Evolutionary conservation across 2,329 filamentous ascomycete genomes (phyloP).

Genomic region (Pseudocercospora crystallina): DNA sequence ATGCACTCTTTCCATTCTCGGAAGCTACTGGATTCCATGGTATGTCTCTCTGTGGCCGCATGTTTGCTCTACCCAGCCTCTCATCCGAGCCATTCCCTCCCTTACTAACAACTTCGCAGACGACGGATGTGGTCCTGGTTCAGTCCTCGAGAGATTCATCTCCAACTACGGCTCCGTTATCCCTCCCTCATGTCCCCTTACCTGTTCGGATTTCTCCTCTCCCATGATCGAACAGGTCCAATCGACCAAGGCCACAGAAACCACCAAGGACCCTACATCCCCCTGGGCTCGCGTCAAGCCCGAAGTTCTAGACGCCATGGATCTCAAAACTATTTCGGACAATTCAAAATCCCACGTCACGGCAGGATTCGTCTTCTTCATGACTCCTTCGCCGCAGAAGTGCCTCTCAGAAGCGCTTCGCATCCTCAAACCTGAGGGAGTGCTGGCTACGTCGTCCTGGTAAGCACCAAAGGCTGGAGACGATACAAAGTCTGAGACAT

Average conservation of each 20-base stretch:
- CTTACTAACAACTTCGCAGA: conserved; percentile 19
- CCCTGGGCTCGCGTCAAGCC: conserved; percentile 29
- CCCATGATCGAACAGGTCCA: conserved; percentile 32
- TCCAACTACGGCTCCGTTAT: conserved; percentile 23
- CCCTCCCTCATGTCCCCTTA: conserved; percentile 20
- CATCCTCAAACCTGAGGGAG: conserved; percentile 28
- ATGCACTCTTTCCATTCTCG: conserved; percentile 28
- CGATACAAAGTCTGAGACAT: too few relatives aligned
- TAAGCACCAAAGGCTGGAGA: too few relatives aligned
- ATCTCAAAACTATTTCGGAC: conserved; percentile 25
- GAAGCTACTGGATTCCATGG: conserved; percentile 30
- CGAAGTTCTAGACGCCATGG: conserved; percentile 29
- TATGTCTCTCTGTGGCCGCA: too few relatives aligned
- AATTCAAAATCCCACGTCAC: conserved; percentile 30
- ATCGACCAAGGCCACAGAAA: conserved; percentile 13
- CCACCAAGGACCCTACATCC: conserved; percentile 14
- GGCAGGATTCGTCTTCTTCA: conserved; percentile 25
- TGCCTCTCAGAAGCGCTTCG: conserved; percentile 27
- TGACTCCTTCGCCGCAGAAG: conserved; percentile 25
- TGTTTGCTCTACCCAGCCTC: too few relatives aligned
- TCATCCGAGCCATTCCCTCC: too few relatives aligned
- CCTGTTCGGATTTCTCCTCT: conserved; percentile 32
- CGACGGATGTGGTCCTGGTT: conserved; percentile 35
- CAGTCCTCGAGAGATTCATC: conserved; percentile 28
- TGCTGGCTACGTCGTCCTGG: conserved; percentile 31